Base-by-base conservation (phyloP, 768 basidiomycete species). In the Obba rivulosa region DNA sequence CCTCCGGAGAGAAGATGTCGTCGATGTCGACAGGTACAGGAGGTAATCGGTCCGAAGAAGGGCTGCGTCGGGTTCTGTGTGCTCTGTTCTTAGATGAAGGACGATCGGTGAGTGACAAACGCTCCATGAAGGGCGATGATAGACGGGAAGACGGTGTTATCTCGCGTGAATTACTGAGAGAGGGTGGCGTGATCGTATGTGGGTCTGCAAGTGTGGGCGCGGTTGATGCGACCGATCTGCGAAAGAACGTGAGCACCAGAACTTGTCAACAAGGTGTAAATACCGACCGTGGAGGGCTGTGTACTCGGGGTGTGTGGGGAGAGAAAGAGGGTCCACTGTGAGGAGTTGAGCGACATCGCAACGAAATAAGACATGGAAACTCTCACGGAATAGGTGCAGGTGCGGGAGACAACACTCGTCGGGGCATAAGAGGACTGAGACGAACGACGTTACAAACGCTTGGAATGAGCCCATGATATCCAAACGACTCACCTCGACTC, bases 81-180 rank as follows among this genome's bases (percentile, higher is more conserved):
- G 28, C 28, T 31, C 28, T 31, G 28, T 31, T 31, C 28, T 49
- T 54, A 3, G 57, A 49, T 18, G 48, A 34, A 3, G 46, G 47
- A 37, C 48, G 56, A 34, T 60, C 56, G 16, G 53, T 25, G 16
- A 57, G 34, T 22, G 52, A 46, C 13, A 54, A 37, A 38, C 55
- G 57, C 40, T 57, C 60, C 46, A 61, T 57, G 43, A 70, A 69
- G 14, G 63, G 66, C 3, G 62, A 69, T 9, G 67, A 63, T 13
- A 62, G 59, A 14, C 46, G 45, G 28, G 60, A 64, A 17, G 49
- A 44, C 18, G 61, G 45, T 24, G 64, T 48, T 40, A 58, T 39
- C 35, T 54, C 46, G 49, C 61, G 55, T 8, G 63, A 57, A 31
- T 31, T 31, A 13, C 28, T 31, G 7, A 31, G 28, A 31, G 28